Percentiles rank a stretch among this genome's conserved stretches.
These are phyloP conservation scores for Massarina eburnea DNA, from an alignment of 2,329 filamentous ascomycete genomes.

Conservation along the genomic window DNA sequence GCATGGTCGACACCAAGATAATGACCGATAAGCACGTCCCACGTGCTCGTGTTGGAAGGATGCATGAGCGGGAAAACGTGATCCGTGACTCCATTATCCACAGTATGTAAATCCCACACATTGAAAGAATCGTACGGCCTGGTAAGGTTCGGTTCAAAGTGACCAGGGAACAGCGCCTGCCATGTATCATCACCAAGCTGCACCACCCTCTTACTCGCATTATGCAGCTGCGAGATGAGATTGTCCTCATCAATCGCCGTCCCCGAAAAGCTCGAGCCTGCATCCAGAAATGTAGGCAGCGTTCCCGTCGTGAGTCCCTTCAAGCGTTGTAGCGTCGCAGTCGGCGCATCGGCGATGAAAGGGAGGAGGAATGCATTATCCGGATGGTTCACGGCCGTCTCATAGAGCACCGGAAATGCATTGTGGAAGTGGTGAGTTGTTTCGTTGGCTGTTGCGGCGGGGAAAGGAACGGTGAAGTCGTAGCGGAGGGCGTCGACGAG, in stretches of 20 bases:
- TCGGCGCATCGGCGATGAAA: slow-evolving; percentile 96
- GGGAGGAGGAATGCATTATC: slow-evolving; percentile 85
- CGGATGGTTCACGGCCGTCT: slow-evolving; percentile 73
- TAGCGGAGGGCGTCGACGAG: slow-evolving; percentile 93
- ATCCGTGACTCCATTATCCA: slow-evolving; percentile 91
- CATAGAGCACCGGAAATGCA: slow-evolving; percentile 82
- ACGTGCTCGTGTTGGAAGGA: slow-evolving; percentile 64
- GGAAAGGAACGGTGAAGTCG: slow-evolving; percentile 88
- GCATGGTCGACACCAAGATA: slow-evolving; percentile 96
- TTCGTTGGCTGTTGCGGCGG: slow-evolving; percentile 53
- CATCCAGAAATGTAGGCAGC: slow-evolving; percentile 89
- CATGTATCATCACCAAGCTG: slow-evolving; percentile 98
- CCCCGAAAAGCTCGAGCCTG: slow-evolving; percentile 92
- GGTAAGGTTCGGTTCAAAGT: slow-evolving; percentile 86
- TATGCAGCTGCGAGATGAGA: slow-evolving; percentile 63
- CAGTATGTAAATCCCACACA: slow-evolving; percentile 95
- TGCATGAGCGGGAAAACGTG: slow-evolving; percentile 84
- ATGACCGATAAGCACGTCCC: slow-evolving; percentile 95
- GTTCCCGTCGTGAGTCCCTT: slow-evolving; percentile 96
- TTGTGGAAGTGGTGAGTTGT: slow-evolving; percentile 74
- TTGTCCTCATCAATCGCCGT: slow-evolving; percentile 95
- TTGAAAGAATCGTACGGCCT: slow-evolving; percentile 95
- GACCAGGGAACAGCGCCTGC: slow-evolving; percentile 89
- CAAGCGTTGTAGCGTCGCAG: slow-evolving; percentile 85
- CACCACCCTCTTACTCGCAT: slow-evolving; percentile 74